Conservation (phyloP, 1,284 basidiomycete species). For the Tilletia walkeri region DNA sequence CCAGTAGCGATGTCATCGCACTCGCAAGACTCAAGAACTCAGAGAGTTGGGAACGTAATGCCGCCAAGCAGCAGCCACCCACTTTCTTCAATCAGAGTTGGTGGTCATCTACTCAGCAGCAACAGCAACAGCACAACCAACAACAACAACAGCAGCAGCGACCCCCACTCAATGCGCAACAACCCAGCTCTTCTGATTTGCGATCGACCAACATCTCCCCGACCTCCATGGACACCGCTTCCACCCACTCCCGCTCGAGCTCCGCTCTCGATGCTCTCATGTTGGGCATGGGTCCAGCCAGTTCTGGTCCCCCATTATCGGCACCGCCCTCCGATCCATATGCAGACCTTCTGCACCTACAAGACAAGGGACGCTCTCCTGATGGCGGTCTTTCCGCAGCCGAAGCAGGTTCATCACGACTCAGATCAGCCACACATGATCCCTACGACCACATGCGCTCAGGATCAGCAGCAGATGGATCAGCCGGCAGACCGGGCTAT, state of each 20-base stretch:
- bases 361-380: background rate
- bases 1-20: background rate
- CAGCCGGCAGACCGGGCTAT: too few relatives aligned
- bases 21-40: slow-evolving; percentile 9
- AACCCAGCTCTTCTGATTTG: background rate
- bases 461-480: background rate
- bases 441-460: background rate
- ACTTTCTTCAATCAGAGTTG: slow-evolving; percentile 1
- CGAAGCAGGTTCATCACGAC: background rate
- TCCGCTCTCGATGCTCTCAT: slow-evolving; percentile 8
- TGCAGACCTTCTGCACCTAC: slow-evolving; percentile 1
- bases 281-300: background rate
- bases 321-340: slow-evolving; percentile 4
- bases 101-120: slow-evolving; percentile 15
- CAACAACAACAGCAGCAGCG: slow-evolving; percentile 15
- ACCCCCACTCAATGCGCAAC: background rate
- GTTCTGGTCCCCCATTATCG: background rate
- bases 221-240: slow-evolving; percentile 7
- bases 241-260: slow-evolving; percentile 10
- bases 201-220: slow-evolving; percentile 9
- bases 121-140: slow-evolving; percentile 8
- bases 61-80: slow-evolving; percentile 10
- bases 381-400: background rate
- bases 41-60: slow-evolving; percentile 13
- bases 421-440: background rate